Conservation (phyloP, 371 early-diverging fungal genomes). For the Synchytrium microbalum region DNA sequence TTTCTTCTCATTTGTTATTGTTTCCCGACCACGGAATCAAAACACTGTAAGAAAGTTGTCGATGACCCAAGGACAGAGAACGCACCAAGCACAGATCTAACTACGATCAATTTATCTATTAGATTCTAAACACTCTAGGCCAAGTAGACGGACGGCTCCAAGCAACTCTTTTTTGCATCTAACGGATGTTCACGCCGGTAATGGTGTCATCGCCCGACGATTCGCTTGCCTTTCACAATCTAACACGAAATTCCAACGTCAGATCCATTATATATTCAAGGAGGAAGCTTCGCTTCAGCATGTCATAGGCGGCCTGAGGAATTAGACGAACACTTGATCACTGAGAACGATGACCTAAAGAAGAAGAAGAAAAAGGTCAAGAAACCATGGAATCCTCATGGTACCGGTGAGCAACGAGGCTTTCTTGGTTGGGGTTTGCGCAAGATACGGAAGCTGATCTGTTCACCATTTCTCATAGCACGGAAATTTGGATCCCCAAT, state of each 20-base stretch:
- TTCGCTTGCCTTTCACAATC: too few relatives aligned
- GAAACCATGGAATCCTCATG: not conserved
- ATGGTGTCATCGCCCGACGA: too few relatives aligned
- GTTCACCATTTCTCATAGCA: not conserved
- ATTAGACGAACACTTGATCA: not conserved
- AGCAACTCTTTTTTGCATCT: not conserved
- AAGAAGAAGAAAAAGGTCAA: not conserved
- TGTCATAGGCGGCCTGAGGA: not conserved
- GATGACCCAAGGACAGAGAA: too few relatives aligned
- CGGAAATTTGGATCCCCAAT: slow-evolving; percentile 23
- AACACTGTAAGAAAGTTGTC: too few relatives aligned
- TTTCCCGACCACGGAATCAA: too few relatives aligned
- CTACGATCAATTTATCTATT: too few relatives aligned
- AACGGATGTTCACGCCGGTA: not conserved
- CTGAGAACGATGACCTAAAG: not conserved
- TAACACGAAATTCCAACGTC: too few relatives aligned
- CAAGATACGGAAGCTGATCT: slow-evolving; percentile 5
- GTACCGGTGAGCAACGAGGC: not conserved
- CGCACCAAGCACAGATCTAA: too few relatives aligned
- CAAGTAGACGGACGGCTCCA: too few relatives aligned
- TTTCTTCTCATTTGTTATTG: too few relatives aligned
- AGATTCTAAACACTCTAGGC: too few relatives aligned
- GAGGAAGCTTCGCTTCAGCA: not conserved
- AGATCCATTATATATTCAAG: not conserved
- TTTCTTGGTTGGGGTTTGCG: not conserved